These are phyloP conservation scores for Lepiota venenata DNA, from an alignment of 768 basidiomycete genomes.

Conservation along the genomic window DNA sequence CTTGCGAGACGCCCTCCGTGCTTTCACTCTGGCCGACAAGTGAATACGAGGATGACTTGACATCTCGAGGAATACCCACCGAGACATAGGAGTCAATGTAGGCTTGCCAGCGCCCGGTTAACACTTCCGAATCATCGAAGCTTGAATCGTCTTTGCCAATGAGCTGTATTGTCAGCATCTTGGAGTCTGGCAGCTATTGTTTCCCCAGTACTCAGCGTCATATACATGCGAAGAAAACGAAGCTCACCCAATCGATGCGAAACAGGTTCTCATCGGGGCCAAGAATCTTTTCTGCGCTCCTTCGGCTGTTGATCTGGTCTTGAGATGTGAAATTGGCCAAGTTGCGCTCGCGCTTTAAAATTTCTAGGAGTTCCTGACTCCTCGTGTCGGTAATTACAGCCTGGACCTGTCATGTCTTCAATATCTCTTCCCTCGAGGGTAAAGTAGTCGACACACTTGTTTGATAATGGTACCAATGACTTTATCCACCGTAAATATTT, in stretches of 20 bases:
- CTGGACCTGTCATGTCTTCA: constrained; percentile 44
- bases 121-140: constrained; percentile 71
- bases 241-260: constrained; percentile 73
- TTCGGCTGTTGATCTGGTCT: constrained; percentile 65
- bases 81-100: constrained; percentile 78
- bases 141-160: constrained; percentile 78
- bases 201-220: background rate
- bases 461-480: constrained; percentile 86
- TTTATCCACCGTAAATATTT: constrained; percentile 93
- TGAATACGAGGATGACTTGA: background rate
- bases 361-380: constrained; percentile 70
- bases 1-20: constrained; percentile 49
- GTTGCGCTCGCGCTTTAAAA: constrained; percentile 65
- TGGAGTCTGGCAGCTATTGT: constrained; percentile 58
- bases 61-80: constrained; percentile 29
- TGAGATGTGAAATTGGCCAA: constrained; percentile 59
- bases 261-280: constrained; percentile 79
- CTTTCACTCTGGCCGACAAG: constrained; percentile 44
- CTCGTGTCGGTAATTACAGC: constrained; percentile 63
- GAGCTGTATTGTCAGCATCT: constrained; percentile 67
- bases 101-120: constrained; percentile 74
- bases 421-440: too few relatives aligned
- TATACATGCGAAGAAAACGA: background rate
- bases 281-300: constrained; percentile 64
- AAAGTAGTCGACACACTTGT: constrained; percentile 21